Percentiles rank a stretch among this genome's conserved stretches.
These are phyloP conservation scores for Magnusiomyces paraingens DNA, from an alignment of 1,139 yeast species.

Conservation along the genomic window DNA sequence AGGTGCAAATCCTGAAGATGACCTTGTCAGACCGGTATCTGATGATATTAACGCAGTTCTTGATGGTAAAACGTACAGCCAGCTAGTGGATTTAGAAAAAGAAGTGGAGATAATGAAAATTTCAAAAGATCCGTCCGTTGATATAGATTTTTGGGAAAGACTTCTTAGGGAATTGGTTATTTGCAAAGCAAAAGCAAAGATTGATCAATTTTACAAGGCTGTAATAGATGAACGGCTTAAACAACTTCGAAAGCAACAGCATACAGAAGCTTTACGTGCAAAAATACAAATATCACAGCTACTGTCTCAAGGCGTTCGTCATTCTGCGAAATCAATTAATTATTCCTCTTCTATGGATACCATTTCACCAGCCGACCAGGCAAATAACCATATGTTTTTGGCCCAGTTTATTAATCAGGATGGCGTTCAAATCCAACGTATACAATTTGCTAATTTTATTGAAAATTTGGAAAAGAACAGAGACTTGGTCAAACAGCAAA, in stretches of 20 bases:
- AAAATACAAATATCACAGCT: conserved; percentile 9
- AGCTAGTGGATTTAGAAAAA: conserved; percentile 25
- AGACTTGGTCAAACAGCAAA: conserved; percentile 1
- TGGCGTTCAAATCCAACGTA: conserved; percentile 2
- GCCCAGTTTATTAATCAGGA: conserved; percentile 1
- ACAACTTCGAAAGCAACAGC: conserved; percentile 15
- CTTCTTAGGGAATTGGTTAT: conserved; percentile 24
- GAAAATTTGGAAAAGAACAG: conserved; percentile 1
- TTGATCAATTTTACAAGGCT: conserved; percentile 19
- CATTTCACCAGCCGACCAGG: conserved; percentile 3
- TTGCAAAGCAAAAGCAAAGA: conserved; percentile 23
- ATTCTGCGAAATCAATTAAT: conserved; percentile 4
- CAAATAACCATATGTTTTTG: not conserved
- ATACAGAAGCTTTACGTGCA: conserved; percentile 16
- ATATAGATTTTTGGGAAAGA: conserved; percentile 33
- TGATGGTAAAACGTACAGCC: conserved; percentile 24
- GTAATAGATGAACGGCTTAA: conserved; percentile 19
- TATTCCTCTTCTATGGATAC: conserved; percentile 19
- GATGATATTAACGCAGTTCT: conserved; percentile 31
- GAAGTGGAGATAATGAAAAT: conserved; percentile 24
- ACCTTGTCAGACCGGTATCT: conserved; percentile 23
- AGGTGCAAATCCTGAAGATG: conserved; percentile 10
- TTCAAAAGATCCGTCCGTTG: conserved; percentile 22
- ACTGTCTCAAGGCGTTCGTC: conserved; percentile 3
- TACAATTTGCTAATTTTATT: conserved; percentile 2